Conservation (phyloP, 2,329 filamentous ascomycete species). For the Nemania sp. region DNA sequence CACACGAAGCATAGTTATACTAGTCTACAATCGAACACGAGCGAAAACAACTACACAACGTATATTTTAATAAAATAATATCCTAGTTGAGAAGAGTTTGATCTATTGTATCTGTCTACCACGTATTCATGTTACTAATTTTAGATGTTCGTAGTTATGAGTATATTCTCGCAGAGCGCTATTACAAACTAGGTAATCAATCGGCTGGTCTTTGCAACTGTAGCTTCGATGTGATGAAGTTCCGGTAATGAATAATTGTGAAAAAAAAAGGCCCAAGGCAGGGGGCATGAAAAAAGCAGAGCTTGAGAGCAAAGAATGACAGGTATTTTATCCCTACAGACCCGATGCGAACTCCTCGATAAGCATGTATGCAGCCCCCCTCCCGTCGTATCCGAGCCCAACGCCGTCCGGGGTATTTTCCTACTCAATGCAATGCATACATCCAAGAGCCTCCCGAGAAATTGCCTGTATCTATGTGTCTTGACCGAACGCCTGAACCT, state of each 20-base stretch:
- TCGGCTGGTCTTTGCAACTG: background rate
- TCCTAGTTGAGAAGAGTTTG: too few species aligned
- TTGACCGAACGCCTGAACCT: conserved; percentile 19
- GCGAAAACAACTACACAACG: too few species aligned
- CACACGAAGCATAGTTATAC: too few species aligned
- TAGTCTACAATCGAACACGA: too few species aligned
- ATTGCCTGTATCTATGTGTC: conserved; percentile 8
- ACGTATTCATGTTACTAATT: too few species aligned
- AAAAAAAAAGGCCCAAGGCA: background rate
- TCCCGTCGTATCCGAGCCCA: background rate
- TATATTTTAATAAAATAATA: too few species aligned
- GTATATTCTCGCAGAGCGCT: background rate
- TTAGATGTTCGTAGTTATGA: too few species aligned
- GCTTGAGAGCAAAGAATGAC: background rate
- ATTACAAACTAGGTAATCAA: background rate
- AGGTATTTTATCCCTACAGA: too few species aligned
- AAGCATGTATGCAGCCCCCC: background rate
- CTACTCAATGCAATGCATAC: conserved; percentile 12
- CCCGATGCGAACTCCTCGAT: too few species aligned
- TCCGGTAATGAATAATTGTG: background rate
- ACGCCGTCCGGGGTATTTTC: conserved; percentile 30
- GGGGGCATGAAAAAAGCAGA: background rate
- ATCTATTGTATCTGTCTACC: too few species aligned
- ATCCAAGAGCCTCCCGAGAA: conserved; percentile 4
- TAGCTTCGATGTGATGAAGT: background rate